Evolutionary conservation across 2,329 filamentous ascomycete genomes (phyloP).

Genomic region (Ceratocystis cubensis): DNA sequence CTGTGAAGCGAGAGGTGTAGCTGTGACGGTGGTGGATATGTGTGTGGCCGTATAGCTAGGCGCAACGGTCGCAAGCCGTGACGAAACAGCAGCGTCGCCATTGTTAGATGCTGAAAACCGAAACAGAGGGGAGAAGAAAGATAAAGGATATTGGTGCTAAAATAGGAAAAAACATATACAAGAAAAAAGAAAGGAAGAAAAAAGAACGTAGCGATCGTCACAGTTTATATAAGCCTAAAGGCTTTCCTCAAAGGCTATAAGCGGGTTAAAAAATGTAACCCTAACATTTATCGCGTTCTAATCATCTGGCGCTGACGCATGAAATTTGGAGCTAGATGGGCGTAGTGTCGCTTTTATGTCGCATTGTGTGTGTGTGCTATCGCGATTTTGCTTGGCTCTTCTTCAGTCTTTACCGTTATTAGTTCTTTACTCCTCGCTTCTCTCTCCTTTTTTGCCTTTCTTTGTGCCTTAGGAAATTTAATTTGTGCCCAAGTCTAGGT

Average conservation of each 20-base stretch:
- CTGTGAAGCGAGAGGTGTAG: constrained; percentile 1
- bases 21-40: neutral
- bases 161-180: neutral
- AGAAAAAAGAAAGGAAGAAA: neutral
- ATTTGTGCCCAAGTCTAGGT: constrained; percentile 26
- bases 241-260: neutral
- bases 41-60: neutral
- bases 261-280: too few relatives aligned
- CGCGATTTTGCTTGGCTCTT: too few relatives aligned
- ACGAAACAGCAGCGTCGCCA: constrained; percentile 10
- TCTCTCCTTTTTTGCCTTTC: too few relatives aligned
- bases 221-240: neutral
- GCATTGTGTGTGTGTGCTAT: too few relatives aligned
- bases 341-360: neutral
- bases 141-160: neutral
- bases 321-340: neutral
- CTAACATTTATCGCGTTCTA: too few relatives aligned
- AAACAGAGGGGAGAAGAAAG: neutral
- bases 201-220: neutral
- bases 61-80: constrained; percentile 7
- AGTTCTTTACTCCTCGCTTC: too few relatives aligned
- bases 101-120: neutral
- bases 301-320: neutral
- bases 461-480: neutral
- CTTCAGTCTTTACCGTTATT: too few relatives aligned